Percentiles rank a stretch among this genome's conserved stretches.
These are phyloP conservation scores for Cercospora canescens DNA, from an alignment of 2,329 filamentous ascomycete species.

Conservation along the genomic window DNA sequence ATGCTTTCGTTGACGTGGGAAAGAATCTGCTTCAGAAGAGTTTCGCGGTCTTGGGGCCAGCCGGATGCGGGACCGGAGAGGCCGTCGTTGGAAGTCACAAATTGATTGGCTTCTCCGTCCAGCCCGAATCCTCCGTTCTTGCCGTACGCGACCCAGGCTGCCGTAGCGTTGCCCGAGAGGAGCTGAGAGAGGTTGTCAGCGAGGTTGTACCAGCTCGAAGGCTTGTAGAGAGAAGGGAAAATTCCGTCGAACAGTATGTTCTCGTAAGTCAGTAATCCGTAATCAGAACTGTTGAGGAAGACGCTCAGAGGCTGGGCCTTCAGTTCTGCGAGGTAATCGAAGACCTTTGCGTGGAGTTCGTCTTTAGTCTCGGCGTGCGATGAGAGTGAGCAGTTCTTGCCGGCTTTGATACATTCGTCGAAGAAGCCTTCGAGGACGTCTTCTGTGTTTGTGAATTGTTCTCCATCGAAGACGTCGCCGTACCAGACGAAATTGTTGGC, in stretches of 20 bases:
- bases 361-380: conserved; percentile 16
- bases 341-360: conserved; percentile 21
- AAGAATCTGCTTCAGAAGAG: conserved; percentile 20
- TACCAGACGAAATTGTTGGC: conserved; percentile 46
- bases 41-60: conserved; percentile 20
- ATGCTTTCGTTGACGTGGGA: conserved; percentile 20
- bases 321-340: conserved; percentile 17
- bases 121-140: conserved; percentile 16
- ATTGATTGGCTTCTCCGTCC: conserved; percentile 23
- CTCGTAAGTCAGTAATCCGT: conserved; percentile 19
- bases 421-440: conserved; percentile 57
- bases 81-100: conserved; percentile 23
- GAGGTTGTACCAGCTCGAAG: conserved; percentile 22
- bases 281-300: conserved; percentile 24
- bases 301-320: conserved; percentile 26
- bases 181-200: conserved; percentile 24
- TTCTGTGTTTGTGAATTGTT: conserved; percentile 56
- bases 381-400: conserved; percentile 30
- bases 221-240: conserved; percentile 24
- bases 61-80: conserved; percentile 19
- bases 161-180: conserved; percentile 23
- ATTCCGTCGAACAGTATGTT: conserved; percentile 22
- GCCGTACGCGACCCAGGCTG: conserved; percentile 22
- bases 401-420: conserved; percentile 54
- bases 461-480: conserved; percentile 51